Percentiles rank a stretch among this genome's conserved stretches.
These are phyloP conservation scores for Suillus subalutaceus DNA, from an alignment of 768 basidiomycete genomes.

Conservation along the genomic window DNA sequence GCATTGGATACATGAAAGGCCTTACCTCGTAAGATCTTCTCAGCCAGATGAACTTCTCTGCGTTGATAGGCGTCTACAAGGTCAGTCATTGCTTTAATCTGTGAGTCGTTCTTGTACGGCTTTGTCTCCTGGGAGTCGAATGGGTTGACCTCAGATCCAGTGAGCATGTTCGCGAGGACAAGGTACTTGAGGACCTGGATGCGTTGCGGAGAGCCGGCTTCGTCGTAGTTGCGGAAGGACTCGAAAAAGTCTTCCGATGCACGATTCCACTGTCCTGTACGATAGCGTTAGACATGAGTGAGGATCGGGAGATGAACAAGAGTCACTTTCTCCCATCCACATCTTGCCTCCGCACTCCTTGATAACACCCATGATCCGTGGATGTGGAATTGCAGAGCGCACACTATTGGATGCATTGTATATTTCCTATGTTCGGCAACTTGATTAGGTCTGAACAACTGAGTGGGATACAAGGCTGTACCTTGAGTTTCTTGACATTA, in stretches of 20 bases:
- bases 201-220: constrained; percentile 93
- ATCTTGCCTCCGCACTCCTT: constrained; percentile 99
- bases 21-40: constrained; percentile 89
- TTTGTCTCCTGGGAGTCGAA: constrained; percentile 99
- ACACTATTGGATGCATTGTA: constrained; percentile 95
- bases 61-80: constrained; percentile 96
- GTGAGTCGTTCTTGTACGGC: constrained; percentile 93
- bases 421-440: constrained; percentile 67
- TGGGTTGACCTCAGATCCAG: constrained; percentile 97
- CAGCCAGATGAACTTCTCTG: constrained; percentile 95
- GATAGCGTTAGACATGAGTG: constrained; percentile 12
- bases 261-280: constrained; percentile 88
- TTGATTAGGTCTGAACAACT: not conserved
- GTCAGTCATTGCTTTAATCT: constrained; percentile 98
- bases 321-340: constrained; percentile 99
- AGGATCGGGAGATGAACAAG: not conserved
- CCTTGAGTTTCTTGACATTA: constrained; percentile 96
- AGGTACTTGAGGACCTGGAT: constrained; percentile 99
- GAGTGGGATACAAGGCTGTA: constrained; percentile 27
- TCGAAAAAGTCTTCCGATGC: constrained; percentile 99
- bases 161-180: constrained; percentile 97
- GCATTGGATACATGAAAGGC: constrained; percentile 1
- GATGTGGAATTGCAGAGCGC: constrained; percentile 96
- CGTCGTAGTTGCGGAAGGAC: constrained; percentile 98
- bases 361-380: constrained; percentile 98